Base-by-base conservation (phyloP, 371 early-diverging fungal species). In the Mucor sp. region DNA sequence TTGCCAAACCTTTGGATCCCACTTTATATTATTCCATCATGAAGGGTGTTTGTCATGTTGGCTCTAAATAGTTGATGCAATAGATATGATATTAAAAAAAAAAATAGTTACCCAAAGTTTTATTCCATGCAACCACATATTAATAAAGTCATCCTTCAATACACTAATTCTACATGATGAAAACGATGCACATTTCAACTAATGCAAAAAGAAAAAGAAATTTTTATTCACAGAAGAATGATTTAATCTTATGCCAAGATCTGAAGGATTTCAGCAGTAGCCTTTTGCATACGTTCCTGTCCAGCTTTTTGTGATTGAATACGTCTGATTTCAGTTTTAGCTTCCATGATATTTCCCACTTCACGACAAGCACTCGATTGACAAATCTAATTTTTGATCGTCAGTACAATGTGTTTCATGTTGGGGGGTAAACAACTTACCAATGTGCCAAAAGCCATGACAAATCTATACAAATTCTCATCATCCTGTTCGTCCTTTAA, bases 401-500 rank as follows among this genome's bases (percentile, higher is more conserved):
- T 53, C 27, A 53, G 25, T 27, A 27, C 27, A 14, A 12, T 15
- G 1, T 53, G 25, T 3, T 21, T 23, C 25, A 19, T 2, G 37
- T 12, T 35, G 8, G 0, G 11, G 9, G 12, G 17, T 2, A 58
- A 14, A 28, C 6, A 21, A 21, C 68, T 74, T 75, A 84, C 82
- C 74, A 90, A 70, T 3, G 89, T 90, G 15, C 91, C 91, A 30
- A 87, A 55, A 3, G 87, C 86, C 59, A 83, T 83, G 3, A 89
- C 62, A 15, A 74, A 75, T 27, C 89, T 86, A 73, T 86, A 84
- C 14, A 83, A 58, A 50, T 80, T 84, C 50, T 90, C 89, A 39
- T 79, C 83, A 50, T 87, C 86, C 23, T 68, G 32, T 55, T 84
- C 82, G 27, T 64, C 74, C 62, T 77, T 87, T 66, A 84, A 64